Evolutionary conservation across 139 green algal genomes (phyloP).

Genomic region (Eudorina sp.): DNA sequence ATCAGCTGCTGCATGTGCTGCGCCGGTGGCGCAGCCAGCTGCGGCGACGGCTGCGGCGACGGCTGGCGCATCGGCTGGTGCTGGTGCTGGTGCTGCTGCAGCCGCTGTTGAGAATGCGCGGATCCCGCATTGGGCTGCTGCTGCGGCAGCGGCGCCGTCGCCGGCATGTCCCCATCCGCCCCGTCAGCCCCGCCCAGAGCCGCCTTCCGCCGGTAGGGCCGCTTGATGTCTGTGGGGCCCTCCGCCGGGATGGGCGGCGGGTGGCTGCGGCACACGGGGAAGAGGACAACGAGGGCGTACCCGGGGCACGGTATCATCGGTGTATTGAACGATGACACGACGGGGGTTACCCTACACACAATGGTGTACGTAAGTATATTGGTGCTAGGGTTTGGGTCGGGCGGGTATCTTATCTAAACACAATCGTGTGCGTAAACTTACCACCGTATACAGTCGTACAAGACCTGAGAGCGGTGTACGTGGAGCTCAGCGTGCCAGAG

Average conservation of each 20-base stretch:
- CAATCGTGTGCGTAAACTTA: neutral
- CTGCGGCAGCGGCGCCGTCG: neutral
- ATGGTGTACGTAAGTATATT: too few species aligned
- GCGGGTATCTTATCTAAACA: too few species aligned
- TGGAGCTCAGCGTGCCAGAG: neutral
- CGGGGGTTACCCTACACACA: too few species aligned
- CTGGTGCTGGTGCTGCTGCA: neutral
- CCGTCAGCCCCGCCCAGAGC: too few species aligned
- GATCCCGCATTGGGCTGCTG: too few species aligned
- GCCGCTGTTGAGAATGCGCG: neutral
- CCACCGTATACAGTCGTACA: too few species aligned
- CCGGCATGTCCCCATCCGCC: neutral
- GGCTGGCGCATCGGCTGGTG: neutral
- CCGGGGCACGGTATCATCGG: too few species aligned
- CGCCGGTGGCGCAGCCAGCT: neutral
- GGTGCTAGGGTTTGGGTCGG: too few species aligned
- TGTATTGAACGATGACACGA: too few species aligned
- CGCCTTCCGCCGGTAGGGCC: neutral
- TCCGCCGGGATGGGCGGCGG: neutral
- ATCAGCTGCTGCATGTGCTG: neutral
- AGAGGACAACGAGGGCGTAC: neutral
- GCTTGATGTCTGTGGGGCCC: neutral
- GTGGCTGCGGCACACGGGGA: neutral
- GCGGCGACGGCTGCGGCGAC: neutral
- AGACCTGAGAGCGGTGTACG: neutral